These are phyloP conservation scores for Salix purpurea DNA, from an alignment of 345 rosid species.

Conservation along the genomic window DNA sequence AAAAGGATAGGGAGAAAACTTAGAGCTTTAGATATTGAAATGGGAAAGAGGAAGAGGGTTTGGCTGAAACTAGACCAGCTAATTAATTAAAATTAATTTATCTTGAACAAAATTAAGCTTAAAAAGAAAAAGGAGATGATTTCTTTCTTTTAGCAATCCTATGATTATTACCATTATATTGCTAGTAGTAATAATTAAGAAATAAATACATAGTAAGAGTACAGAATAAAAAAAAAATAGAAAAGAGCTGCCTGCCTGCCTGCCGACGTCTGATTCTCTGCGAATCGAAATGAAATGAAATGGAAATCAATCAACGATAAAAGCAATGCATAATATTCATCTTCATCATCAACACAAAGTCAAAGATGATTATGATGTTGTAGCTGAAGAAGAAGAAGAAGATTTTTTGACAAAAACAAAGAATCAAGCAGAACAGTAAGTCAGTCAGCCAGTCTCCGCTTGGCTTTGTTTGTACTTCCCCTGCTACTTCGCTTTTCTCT, in stretches of 20 bases:
- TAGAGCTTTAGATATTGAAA: neutral
- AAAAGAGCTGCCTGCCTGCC: neutral
- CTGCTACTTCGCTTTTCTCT: neutral
- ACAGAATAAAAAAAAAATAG: neutral
- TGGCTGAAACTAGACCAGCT: neutral
- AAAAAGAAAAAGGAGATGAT: neutral
- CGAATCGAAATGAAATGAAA: neutral
- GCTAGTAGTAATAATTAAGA: neutral
- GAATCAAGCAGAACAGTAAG: neutral
- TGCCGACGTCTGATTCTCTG: neutral
- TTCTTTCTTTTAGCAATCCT: neutral
- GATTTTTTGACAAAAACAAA: neutral
- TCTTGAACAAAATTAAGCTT: neutral
- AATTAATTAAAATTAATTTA: neutral
- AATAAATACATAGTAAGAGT: neutral
- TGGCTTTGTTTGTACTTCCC: neutral
- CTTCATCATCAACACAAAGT: too few relatives aligned
- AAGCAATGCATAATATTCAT: neutral
- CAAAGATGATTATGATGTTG: too few relatives aligned
- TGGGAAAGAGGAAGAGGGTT: neutral
- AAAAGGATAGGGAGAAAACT: neutral
- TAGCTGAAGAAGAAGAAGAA: neutral
- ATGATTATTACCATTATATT: neutral
- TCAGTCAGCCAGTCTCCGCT: neutral
- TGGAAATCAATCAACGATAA: neutral